Evolutionary conservation across 139 green algal genomes (phyloP).

Genomic region (Chlorella sp.): DNA sequence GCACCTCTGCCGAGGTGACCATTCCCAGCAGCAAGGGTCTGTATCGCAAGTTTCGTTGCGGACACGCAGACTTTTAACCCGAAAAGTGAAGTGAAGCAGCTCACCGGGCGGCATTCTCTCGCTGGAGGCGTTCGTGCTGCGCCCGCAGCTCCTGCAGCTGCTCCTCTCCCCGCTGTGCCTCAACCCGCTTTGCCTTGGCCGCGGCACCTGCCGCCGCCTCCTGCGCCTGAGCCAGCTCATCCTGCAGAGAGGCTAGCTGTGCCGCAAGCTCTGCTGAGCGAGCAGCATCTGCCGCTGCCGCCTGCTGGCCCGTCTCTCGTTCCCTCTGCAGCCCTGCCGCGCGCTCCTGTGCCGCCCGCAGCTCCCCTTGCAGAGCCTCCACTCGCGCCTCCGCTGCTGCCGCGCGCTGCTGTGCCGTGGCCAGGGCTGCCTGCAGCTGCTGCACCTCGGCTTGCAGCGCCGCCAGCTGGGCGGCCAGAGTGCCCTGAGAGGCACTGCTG

Average conservation of each 20-base stretch:
- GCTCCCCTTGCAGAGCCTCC: not conserved
- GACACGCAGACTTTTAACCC: too few relatives aligned
- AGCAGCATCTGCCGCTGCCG: not conserved
- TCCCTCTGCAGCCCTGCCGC: not conserved
- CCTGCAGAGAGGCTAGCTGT: not conserved
- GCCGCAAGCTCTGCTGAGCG: not conserved
- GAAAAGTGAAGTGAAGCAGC: slow-evolving; percentile 1
- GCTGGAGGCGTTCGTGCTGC: not conserved
- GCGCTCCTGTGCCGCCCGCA: not conserved
- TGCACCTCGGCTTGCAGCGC: not conserved
- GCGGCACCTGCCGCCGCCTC: slow-evolving; percentile 20
- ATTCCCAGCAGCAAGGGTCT: too few relatives aligned
- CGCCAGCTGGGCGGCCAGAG: not conserved
- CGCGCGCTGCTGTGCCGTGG: not conserved
- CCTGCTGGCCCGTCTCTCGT: not conserved
- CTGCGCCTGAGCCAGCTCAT: slow-evolving; percentile 22
- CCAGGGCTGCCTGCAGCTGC: not conserved
- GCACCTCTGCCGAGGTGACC: too few relatives aligned
- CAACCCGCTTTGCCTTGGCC: not conserved
- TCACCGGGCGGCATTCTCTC: not conserved
- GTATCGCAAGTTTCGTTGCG: too few relatives aligned
- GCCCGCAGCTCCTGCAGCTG: slow-evolving; percentile 19
- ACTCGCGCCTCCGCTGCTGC: not conserved
- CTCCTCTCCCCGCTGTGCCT: slow-evolving; percentile 12
- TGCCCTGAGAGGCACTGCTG: not conserved